phyloP scores from a whole-genome alignment of 1,284 basidiomycete genomes.

The Cutaneotrichosporon curvatum region DNA sequence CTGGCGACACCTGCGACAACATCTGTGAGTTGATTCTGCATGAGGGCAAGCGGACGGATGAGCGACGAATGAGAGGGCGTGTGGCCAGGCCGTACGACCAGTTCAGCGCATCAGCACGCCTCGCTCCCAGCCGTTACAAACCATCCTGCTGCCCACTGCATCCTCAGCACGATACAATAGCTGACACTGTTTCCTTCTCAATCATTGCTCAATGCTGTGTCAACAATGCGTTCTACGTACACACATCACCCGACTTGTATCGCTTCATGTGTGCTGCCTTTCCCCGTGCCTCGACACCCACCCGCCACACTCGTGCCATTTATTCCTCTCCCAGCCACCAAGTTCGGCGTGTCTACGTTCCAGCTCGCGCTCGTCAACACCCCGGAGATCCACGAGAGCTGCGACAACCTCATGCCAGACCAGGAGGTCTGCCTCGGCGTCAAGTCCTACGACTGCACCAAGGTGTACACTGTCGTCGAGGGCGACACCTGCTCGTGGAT shows the following conservation, averaged over 20 bases:
- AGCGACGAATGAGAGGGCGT: not conserved
- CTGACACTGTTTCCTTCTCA: no score
- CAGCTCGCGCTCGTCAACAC: constrained; percentile 47
- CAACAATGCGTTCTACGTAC: no score
- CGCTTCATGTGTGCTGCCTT: not conserved
- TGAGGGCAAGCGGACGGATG: not conserved
- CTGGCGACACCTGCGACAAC: constrained; percentile 45
- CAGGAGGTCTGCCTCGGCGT: constrained; percentile 44
- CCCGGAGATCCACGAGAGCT: constrained; percentile 39
- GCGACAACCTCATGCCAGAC: constrained; percentile 43
- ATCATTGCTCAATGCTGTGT: no score
- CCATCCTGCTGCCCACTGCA: no score
- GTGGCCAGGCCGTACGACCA: no score
- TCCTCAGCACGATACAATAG: no score
- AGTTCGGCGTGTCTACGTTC: constrained; percentile 46
- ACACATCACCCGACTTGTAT: no score
- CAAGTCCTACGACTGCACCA: constrained; percentile 41
- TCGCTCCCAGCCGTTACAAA: no score
- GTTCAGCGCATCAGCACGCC: no score
- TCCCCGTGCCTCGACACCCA: not conserved
- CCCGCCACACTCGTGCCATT: not conserved
- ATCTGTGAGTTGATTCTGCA: constrained; percentile 39
- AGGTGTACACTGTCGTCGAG: constrained; percentile 42
- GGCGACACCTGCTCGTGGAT: constrained; percentile 45
- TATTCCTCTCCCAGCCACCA: constrained; percentile 26